phyloP scores from a whole-genome alignment of 257 asterid genomes.

The Solanum chaucha region DNA sequence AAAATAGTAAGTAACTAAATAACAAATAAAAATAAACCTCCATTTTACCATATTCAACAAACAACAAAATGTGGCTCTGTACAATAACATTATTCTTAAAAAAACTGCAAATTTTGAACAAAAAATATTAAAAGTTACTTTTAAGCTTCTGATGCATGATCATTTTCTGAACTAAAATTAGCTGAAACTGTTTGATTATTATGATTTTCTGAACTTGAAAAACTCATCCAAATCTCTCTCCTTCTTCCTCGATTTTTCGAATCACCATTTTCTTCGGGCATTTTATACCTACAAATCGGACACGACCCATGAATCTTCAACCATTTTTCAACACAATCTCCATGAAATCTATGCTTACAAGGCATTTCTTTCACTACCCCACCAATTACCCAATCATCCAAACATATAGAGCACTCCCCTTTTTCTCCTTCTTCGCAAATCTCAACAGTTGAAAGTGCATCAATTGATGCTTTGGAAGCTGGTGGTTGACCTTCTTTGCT shows the following conservation, averaged over 20 bases:
- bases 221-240: conserved; percentile 42
- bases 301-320: conserved; percentile 61
- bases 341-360: conserved; percentile 60
- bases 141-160: not conserved
- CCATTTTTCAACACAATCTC: conserved; percentile 60
- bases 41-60: not conserved
- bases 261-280: conserved; percentile 48
- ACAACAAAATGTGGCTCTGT: not conserved
- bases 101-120: not conserved
- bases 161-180: not conserved
- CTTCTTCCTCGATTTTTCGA: conserved; percentile 28
- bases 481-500: conserved; percentile 51
- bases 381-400: conserved; percentile 50
- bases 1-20: too few relatives aligned
- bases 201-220: conserved; percentile 1
- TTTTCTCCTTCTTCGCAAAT: conserved; percentile 1
- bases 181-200: not conserved
- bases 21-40: not conserved
- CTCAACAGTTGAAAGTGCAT: conserved; percentile 37
- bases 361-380: conserved; percentile 57
- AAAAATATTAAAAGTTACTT: not conserved
- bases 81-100: not conserved
- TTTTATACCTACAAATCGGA: conserved; percentile 64
- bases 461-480: conserved; percentile 64
- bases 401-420: conserved; percentile 50